Conservation (phyloP, 352 stramenopile species). For the Phytophthora palmivora region DNA sequence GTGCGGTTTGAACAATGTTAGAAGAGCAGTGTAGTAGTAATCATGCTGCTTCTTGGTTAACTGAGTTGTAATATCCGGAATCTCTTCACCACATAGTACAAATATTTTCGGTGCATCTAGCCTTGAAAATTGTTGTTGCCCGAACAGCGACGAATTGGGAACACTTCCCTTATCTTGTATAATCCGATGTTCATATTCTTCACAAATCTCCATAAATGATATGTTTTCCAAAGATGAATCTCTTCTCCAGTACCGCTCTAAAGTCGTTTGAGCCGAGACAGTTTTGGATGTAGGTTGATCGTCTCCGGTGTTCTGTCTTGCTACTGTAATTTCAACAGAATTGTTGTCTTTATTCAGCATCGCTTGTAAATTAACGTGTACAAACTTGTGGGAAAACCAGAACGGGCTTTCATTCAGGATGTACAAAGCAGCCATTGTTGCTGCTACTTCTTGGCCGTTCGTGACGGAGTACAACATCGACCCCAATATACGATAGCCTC, state of each 20-base stretch:
- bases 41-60: not conserved
- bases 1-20: no score
- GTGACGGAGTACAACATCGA: slow-evolving; percentile 29
- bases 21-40: slow-evolving; percentile 23
- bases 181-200: slow-evolving; percentile 7
- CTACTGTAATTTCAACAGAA: slow-evolving; percentile 5
- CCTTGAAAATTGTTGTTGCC: not conserved
- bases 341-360: not conserved
- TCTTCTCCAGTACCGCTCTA: slow-evolving; percentile 25
- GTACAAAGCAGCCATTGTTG: slow-evolving; percentile 26
- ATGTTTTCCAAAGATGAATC: not conserved
- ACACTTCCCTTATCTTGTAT: not conserved
- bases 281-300: not conserved
- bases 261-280: not conserved
- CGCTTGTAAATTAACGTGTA: slow-evolving; percentile 3
- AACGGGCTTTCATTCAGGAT: slow-evolving; percentile 20
- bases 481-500: slow-evolving; percentile 14
- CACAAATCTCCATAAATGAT: slow-evolving; percentile 22
- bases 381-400: slow-evolving; percentile 29
- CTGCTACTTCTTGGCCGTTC: slow-evolving; percentile 22
- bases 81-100: slow-evolving; percentile 12
- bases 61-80: slow-evolving; percentile 4
- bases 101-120: not conserved
- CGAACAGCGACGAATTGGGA: not conserved
- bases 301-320: not conserved